Base-by-base conservation (phyloP, 495 filamentous ascomycete species). In the Venustampulla echinocandica region DNA sequence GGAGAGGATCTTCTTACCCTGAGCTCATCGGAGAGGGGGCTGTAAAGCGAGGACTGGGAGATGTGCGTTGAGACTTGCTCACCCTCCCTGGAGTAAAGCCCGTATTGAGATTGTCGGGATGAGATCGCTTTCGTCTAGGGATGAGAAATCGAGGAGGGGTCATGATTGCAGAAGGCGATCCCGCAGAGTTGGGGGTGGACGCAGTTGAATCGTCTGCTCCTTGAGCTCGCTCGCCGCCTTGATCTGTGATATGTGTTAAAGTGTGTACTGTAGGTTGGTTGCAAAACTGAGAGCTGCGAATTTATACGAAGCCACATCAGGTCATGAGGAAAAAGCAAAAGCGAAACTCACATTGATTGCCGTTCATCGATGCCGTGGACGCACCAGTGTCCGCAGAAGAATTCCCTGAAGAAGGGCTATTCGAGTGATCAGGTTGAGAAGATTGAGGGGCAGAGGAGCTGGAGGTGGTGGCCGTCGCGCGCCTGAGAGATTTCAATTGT, bases 41-140 rank as follows among this genome's bases (percentile, higher is more conserved):
- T 14, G 60, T 58, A 30, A 48, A 13, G 6, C 54, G 54, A 18
- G 64, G 62, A 53, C 60, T 66, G 18, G 63, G 65, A 10, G 63
- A 52, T 17, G 61, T 53, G 27, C 62, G 55, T 36, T 57, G 50
- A 2, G 62, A 66, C 42, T 67, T 67, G 49, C 41, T 56, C 42
- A 0, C 37, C 14, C 15, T 25, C n/a, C 43, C 2, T 22, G 45
- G 20, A 25, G 25, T 24, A 27, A 49, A 34, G 37, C 54, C 25
- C 37, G 52, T 34, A 61, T 51, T 42, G 11, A 57, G 30, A 36
- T 57, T 49, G 15, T 59, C 60, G 30, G 50, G 55, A 37, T 64
- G 54, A 1, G 60, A 59, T 30, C 68, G 63, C 42, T 70, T 70
- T 55, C 64, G 51, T 17, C 32, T 49, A 10, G 55, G 46, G 21